Evolutionary conservation across 768 basidiomycete species (phyloP).

Genomic region (Suillus subaureus): DNA sequence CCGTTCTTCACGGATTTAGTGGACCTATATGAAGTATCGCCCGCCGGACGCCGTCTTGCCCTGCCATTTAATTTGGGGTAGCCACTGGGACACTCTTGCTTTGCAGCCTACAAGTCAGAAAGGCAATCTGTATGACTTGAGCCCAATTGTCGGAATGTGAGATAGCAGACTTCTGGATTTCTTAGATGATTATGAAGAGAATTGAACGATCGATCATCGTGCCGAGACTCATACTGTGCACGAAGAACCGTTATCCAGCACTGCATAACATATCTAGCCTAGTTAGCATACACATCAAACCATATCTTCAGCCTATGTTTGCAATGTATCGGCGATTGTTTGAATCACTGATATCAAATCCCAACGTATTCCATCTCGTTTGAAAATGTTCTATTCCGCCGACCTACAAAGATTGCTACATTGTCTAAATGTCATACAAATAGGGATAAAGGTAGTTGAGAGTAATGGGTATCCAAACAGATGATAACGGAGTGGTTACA

Average conservation of each 20-base stretch:
- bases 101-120: too few relatives aligned
- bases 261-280: not conserved
- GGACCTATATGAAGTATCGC: too few relatives aligned
- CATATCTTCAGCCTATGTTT: not conserved
- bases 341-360: not conserved
- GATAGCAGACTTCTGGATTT: not conserved
- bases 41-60: too few relatives aligned
- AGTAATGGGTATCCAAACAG: slow-evolving; percentile 21
- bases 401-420: slow-evolving; percentile 20
- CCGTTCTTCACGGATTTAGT: too few relatives aligned
- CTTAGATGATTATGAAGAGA: not conserved
- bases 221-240: not conserved
- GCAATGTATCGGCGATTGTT: not conserved
- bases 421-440: slow-evolving; percentile 32
- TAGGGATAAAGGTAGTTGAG: slow-evolving; percentile 9
- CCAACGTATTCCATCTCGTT: not conserved
- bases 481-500: slow-evolving; percentile 2
- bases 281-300: not conserved
- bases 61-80: too few relatives aligned
- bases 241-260: not conserved
- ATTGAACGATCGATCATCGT: not conserved
- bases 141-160: too few relatives aligned
- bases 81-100: too few relatives aligned
- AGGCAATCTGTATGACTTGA: not conserved
- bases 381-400: not conserved